Base-by-base conservation (phyloP, 257 asterid genomes). In the Thymus quinquecostatus region DNA sequence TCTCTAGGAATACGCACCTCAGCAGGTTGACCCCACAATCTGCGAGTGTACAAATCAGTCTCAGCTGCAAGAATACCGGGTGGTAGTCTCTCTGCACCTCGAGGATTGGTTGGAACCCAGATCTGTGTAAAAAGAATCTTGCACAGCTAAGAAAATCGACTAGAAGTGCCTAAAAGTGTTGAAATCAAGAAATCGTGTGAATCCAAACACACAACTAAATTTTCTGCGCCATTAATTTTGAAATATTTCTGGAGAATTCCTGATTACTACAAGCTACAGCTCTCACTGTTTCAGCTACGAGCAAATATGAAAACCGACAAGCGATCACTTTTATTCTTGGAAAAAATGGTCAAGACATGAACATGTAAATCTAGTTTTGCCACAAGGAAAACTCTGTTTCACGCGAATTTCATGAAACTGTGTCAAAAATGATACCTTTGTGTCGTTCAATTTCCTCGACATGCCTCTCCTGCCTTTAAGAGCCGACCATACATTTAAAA, bases 21-120 rank as follows among this genome's bases (percentile, higher is more conserved):
- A 34, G 75, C 81, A 27, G 97, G 98, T 66, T 68, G 80, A 61
- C 97, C 98, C 93, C 93, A 90, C 57, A 89, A 80, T 79, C 98
- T 86, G 71, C 94, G 94, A 63, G 68, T 69, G 74, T 90, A 89
- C 14, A 93, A 71, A 79, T 90, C 97, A 67, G 97, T 84, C 60
- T 86, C 94, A 1, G 86, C 33, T 28, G 63, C 74, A 7, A 90
- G 48, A 65, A 90, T 79, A 34, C 94, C 96, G 10, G 96, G 96
- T 10, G 98, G 96, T 68, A 93, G 81, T 69, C 86, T 89, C 87
- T 90, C 96, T 36, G 96, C 82, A 8, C 98, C 98, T 79, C 86
- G 85, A 68, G 98, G 98, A 76, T 93, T 93, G 66, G 88, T 83
- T 27, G 96, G 86, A 73, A 81, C 89, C 95, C 95, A 90, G 1